These are phyloP conservation scores for Chaetomium fimeti DNA, from an alignment of 495 filamentous ascomycete species.

Conservation along the genomic window DNA sequence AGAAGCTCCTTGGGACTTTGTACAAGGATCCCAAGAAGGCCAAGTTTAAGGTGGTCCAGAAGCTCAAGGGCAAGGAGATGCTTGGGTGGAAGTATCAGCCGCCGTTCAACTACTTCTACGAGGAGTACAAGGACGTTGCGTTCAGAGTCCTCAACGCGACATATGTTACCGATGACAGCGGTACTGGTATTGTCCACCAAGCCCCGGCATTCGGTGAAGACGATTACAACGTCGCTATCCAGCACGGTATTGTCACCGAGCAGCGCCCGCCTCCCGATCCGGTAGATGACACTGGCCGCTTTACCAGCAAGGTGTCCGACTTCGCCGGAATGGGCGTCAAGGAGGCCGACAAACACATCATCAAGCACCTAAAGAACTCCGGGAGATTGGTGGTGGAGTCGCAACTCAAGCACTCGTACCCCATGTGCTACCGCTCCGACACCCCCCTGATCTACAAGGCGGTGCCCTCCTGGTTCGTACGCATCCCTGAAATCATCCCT, in stretches of 20 bases:
- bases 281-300: constrained; percentile 77
- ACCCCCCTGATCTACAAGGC: constrained; percentile 93
- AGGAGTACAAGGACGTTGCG: constrained; percentile 92
- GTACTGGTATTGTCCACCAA: constrained; percentile 95
- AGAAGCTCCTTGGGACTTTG: constrained; percentile 76
- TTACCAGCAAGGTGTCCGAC: constrained; percentile 76
- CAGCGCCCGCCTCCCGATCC: constrained; percentile 83
- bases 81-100: constrained; percentile 90
- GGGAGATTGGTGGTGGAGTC: constrained; percentile 83
- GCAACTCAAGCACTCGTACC: constrained; percentile 91
- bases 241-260: constrained; percentile 73
- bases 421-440: constrained; percentile 93
- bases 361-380: constrained; percentile 79
- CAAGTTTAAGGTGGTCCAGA: constrained; percentile 83
- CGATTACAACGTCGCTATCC: constrained; percentile 83
- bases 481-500: constrained; percentile 79
- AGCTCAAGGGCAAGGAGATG: constrained; percentile 83
- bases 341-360: constrained; percentile 90
- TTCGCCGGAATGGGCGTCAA: constrained; percentile 92
- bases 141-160: constrained; percentile 83
- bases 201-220: constrained; percentile 95
- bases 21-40: constrained; percentile 99
- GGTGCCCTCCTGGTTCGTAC: constrained; percentile 94
- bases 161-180: constrained; percentile 90
- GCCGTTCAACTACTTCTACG: constrained; percentile 89